phyloP scores from a whole-genome alignment of 2,329 filamentous ascomycete species.

The Paraphoma sp. region DNA sequence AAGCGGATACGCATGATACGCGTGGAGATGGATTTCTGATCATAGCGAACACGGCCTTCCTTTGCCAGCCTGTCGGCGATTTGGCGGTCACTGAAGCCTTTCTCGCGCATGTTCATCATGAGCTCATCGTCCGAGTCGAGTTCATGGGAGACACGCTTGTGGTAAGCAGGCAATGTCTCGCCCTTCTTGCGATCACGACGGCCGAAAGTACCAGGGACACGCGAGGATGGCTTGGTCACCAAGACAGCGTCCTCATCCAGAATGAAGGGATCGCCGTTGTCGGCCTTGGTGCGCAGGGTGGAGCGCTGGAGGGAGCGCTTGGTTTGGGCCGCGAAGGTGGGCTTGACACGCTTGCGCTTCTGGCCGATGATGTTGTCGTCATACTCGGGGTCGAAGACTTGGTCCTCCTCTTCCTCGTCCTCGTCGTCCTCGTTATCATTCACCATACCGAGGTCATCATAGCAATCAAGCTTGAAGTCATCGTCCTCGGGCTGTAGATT shows the following conservation, averaged over 20 bases:
- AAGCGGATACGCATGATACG: slow-evolving; percentile 56
- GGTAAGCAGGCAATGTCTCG: slow-evolving; percentile 46
- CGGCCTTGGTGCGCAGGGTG: slow-evolving; percentile 11
- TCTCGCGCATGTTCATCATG: slow-evolving; percentile 52
- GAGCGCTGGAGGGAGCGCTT: slow-evolving; percentile 10
- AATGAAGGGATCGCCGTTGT: slow-evolving; percentile 26
- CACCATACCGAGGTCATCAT: slow-evolving; percentile 10
- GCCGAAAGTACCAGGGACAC: slow-evolving; percentile 31
- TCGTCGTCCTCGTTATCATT: slow-evolving; percentile 7
- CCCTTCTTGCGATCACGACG: slow-evolving; percentile 33
- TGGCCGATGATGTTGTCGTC: slow-evolving; percentile 8
- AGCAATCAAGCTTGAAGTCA: slow-evolving; percentile 26
- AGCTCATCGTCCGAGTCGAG: slow-evolving; percentile 58
- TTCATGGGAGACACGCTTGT: slow-evolving; percentile 51
- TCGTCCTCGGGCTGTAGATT: slow-evolving; percentile 14
- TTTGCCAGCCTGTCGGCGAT: slow-evolving; percentile 52
- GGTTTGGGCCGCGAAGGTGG: slow-evolving; percentile 4
- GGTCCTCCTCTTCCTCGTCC: slow-evolving; percentile 8
- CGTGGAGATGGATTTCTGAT: slow-evolving; percentile 56
- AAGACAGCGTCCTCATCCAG: slow-evolving; percentile 24
- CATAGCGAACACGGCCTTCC: slow-evolving; percentile 53
- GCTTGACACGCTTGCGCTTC: slow-evolving; percentile 25
- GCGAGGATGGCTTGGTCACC: slow-evolving; percentile 12
- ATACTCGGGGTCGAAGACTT: slow-evolving; percentile 13
- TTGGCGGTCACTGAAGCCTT: slow-evolving; percentile 52